Conservation (phyloP, 1,284 basidiomycete genomes). For the Mycosarcoma maydis region DNA sequence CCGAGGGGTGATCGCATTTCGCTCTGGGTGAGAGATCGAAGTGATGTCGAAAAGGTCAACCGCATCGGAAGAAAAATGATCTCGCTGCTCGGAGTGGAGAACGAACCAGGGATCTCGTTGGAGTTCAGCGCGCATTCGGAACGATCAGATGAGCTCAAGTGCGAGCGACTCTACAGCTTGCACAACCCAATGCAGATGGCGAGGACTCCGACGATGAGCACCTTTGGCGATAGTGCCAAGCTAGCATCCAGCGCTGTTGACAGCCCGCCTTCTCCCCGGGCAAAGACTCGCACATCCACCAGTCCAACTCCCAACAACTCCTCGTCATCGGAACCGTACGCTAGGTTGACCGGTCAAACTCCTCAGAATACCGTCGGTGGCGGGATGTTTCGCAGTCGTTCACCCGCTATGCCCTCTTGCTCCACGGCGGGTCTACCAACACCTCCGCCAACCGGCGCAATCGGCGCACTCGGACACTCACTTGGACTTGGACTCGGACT, state of each 20-base stretch:
- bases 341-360: slow-evolving; percentile 8
- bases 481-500: slow-evolving; percentile 19
- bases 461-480: slow-evolving; percentile 28
- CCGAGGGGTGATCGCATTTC: slow-evolving; percentile 89
- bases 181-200: slow-evolving; percentile 17
- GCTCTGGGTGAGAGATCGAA: slow-evolving; percentile 83
- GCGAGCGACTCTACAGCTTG: slow-evolving; percentile 12
- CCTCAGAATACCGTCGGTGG: background rate
- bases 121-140: slow-evolving; percentile 44
- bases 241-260: background rate
- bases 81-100: slow-evolving; percentile 30
- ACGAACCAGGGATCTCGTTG: slow-evolving; percentile 34
- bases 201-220: slow-evolving; percentile 12
- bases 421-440: background rate
- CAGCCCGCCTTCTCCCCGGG: slow-evolving; percentile 19
- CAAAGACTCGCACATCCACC: background rate
- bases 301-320: slow-evolving; percentile 6
- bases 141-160: background rate
- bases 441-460: background rate
- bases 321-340: slow-evolving; percentile 1
- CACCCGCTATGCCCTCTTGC: background rate
- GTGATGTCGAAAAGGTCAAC: slow-evolving; percentile 84
- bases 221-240: slow-evolving; percentile 5
- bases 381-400: slow-evolving; percentile 3
- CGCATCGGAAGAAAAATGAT: slow-evolving; percentile 76